Percentiles rank a stretch among this genome's conserved stretches.
These are phyloP conservation scores for Cordyceps farinosa DNA, from an alignment of 2,329 filamentous ascomycete species.

Conservation along the genomic window DNA sequence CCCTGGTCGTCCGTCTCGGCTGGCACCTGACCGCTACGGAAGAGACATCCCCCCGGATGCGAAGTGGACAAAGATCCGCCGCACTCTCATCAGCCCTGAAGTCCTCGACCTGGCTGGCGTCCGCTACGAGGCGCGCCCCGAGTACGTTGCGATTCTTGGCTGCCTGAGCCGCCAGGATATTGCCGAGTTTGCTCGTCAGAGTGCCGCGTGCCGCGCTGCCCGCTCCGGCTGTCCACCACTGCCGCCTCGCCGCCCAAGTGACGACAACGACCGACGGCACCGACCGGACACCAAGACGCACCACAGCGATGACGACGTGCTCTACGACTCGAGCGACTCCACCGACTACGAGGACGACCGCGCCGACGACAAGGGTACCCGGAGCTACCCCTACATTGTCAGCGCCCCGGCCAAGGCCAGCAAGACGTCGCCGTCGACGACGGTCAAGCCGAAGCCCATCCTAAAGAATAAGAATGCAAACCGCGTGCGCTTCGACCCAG, in stretches of 20 bases:
- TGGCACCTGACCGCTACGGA: constrained; percentile 56
- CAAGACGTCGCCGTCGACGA: constrained; percentile 34
- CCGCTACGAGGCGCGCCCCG: constrained; percentile 57
- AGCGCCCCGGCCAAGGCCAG: constrained; percentile 30
- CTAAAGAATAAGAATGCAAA: constrained; percentile 59
- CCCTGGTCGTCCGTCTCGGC: constrained; percentile 29
- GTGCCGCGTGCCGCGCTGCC: constrained; percentile 43
- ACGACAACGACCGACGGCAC: constrained; percentile 17
- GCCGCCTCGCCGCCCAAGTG: constrained; percentile 9
- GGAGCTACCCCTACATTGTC: constrained; percentile 37
- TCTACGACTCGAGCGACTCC: constrained; percentile 31
- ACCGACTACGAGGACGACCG: constrained; percentile 35
- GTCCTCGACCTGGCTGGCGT: constrained; percentile 53
- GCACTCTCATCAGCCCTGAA: constrained; percentile 54
- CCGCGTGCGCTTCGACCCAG: constrained; percentile 51
- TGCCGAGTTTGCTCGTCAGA: constrained; percentile 47
- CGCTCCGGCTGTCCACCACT: constrained; percentile 24
- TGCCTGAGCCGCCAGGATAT: constrained; percentile 51
- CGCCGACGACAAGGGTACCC: constrained; percentile 29
- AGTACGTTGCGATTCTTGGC: constrained; percentile 59
- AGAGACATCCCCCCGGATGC: constrained; percentile 54
- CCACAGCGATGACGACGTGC: constrained; percentile 29
- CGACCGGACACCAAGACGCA: constrained; percentile 31
- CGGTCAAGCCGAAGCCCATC: constrained; percentile 52
- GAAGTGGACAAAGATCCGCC: constrained; percentile 57